A percentile compares a stretch with the other conserved stretches of the same genome.
These are phyloP conservation scores for Geotrichum reessii DNA, from an alignment of 1,139 yeast species.

Conservation along the genomic window DNA sequence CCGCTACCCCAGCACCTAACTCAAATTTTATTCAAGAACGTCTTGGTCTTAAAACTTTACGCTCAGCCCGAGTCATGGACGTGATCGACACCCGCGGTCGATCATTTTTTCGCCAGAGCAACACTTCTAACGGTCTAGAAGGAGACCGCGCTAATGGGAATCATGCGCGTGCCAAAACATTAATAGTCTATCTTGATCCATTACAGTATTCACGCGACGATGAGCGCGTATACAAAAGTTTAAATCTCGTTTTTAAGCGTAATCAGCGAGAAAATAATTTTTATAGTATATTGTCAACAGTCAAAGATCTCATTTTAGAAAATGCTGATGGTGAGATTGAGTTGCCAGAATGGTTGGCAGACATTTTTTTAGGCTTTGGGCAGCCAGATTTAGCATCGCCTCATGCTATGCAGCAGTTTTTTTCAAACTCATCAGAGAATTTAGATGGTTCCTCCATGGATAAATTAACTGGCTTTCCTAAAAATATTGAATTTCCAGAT, in stretches of 20 bases:
- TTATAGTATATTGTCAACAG: conserved; percentile 25
- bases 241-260: conserved; percentile 28
- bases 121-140: conserved; percentile 19
- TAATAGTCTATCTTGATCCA: conserved; percentile 22
- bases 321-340: conserved; percentile 16
- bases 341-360: conserved; percentile 39
- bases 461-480: neutral
- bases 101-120: neutral
- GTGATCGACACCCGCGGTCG: conserved; percentile 19
- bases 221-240: conserved; percentile 5
- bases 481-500: neutral
- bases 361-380: conserved; percentile 38
- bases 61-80: conserved; percentile 29
- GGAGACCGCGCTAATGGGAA: conserved; percentile 14
- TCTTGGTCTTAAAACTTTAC: conserved; percentile 25
- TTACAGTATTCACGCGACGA: conserved; percentile 7
- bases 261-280: conserved; percentile 25
- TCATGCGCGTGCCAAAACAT: conserved; percentile 17
- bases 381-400: conserved; percentile 26
- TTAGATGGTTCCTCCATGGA: conserved; percentile 14
- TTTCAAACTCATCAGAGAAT: conserved; percentile 6
- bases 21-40: conserved; percentile 18
- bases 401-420: conserved; percentile 15
- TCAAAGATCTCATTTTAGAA: conserved; percentile 20
- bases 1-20: conserved; percentile 20